Evolutionary conservation across 768 basidiomycete species (phyloP), one percentile per base, ranked within the genome.

Genomic region (Russula griseocarnosa): DNA sequence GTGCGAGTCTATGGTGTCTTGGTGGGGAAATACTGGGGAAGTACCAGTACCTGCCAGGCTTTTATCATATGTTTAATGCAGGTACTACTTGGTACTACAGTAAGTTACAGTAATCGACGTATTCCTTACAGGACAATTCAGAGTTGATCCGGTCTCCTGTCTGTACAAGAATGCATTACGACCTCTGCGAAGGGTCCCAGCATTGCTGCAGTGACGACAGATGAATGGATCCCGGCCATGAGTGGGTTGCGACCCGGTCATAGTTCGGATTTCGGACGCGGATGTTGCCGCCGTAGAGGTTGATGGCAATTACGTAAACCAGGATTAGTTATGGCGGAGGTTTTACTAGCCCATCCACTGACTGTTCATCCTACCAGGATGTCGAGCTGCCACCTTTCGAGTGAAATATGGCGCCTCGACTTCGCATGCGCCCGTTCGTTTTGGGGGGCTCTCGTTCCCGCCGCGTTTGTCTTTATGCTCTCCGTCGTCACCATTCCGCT

Each of bases 361-460:
- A 57, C 42, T 57, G 20, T 6, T 59, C 55, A 24, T 40, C 22
- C 62, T 32, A 65, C 40, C 38, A 55, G 46, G 36, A 65, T 65
- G 63, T 60, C 63, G 24, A 40, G 24, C 42, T 65, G 59, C 40
- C 28, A 2, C 26, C 26, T 65, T n/a, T 65, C 59, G 8, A 56
- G 40, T 10, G 63, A 51, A n/a, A 40, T 65, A n/a, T 60, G 58
- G 58, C 54, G 85, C 73, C 74, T 83, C 54, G 68, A 72, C 6
- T 73, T 77, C 61, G 52, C 75, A 8, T 86, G 86, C 67, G 72
- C 83, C 3, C 78, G 85, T 34, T 72, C 74, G 0, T 75, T 81
- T 20, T 86, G 83, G 83, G 76, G 76, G n/a, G 76, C 81, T 3
- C 50, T 85, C 36, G 53, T 74, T 0, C 84, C 84, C 26, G 79